Percentiles rank a stretch among this genome's conserved stretches.
phyloP scores from a whole-genome alignment of 2,329 filamentous ascomycete species.

The Emydomyces testavorans region DNA sequence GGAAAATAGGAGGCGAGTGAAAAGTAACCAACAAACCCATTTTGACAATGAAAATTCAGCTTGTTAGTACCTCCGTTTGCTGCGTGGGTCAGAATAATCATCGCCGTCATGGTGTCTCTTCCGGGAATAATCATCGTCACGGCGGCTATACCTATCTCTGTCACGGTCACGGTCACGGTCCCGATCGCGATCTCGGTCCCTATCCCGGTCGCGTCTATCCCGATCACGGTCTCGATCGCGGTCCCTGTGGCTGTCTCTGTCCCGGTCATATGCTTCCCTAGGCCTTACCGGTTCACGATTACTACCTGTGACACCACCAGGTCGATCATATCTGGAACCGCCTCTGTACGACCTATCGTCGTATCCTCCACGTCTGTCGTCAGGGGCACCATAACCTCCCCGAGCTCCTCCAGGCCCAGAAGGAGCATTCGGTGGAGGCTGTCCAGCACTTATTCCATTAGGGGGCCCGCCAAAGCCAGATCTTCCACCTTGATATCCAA shows the following conservation, averaged over 20 bases:
- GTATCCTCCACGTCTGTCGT: constrained; percentile 43
- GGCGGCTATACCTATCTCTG: constrained; percentile 37
- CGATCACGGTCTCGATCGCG: constrained; percentile 49
- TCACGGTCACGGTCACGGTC: constrained; percentile 37
- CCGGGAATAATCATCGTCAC: constrained; percentile 46
- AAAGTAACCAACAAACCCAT: constrained; percentile 37
- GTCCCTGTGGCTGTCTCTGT: constrained; percentile 41
- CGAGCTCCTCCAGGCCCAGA: constrained; percentile 46
- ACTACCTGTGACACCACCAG: constrained; percentile 51
- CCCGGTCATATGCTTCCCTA: constrained; percentile 46
- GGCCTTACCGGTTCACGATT: constrained; percentile 75
- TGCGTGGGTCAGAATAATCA: constrained; percentile 62
- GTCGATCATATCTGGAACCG: constrained; percentile 40
- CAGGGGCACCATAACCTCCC: constrained; percentile 37
- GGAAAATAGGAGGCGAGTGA: constrained; percentile 21
- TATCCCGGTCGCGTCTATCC: constrained; percentile 31
- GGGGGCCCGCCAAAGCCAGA: constrained; percentile 34
- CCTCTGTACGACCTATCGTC: constrained; percentile 46
- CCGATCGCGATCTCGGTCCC: constrained; percentile 39
- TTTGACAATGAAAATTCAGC: constrained; percentile 15
- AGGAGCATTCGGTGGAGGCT: constrained; percentile 40
- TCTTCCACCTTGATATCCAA: constrained; percentile 49
- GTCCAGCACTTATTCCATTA: constrained; percentile 24
- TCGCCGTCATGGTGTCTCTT: constrained; percentile 66
- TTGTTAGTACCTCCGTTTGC: constrained; percentile 48